Base-by-base conservation (phyloP, 2,329 filamentous ascomycete species). In the Colletotrichum magnum region DNA sequence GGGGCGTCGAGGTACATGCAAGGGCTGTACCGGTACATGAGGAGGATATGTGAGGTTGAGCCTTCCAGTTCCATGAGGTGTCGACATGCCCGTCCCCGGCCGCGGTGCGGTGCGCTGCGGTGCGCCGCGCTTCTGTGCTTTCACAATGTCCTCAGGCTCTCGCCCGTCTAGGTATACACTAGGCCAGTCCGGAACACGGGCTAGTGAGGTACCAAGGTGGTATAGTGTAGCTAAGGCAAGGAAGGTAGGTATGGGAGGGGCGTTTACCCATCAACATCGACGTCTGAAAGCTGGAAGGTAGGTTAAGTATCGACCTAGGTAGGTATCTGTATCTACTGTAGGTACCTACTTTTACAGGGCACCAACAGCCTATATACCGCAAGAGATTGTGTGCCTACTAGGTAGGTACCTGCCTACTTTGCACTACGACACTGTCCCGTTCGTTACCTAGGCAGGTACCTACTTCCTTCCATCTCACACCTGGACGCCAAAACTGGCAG, bases 21-120 rank as follows among this genome's bases (percentile, higher is more conserved):
- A 36, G 56, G 50, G 12, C 53, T 39, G 68, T 69, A 61, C 65
- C 65, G 65, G 65, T 69, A 70, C 68, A 69, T 68, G 53, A 5
- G 21, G 21, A 2, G 21, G 21, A 24, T 24, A 24, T 2, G 21
- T 24, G 21, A 24, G 21, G 21, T 24, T 24, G 21, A 24, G 21
- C 21, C 21, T 24, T 24, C 21, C 21, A 24, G 21, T 24, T 24
- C 18, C 26, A 15, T 21, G 26, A 36, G 10, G 28, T 9, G 10
- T 32, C 41, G 12, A 43, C 41, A 43, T 43, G 41, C 41, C 41
- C 48, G 16, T 28, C 12, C 48, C 10, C 24, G 12, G 48, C 48
- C 48, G 7, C 12, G 48, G 21, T 32, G 28, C 28, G 28, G 6
- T 32, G 28, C 28, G 28, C 28, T 32, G 5, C 28, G 5, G 28